Evolutionary conservation across 1,139 yeast species (phyloP).

Genomic region (Taphrina confusa): DNA sequence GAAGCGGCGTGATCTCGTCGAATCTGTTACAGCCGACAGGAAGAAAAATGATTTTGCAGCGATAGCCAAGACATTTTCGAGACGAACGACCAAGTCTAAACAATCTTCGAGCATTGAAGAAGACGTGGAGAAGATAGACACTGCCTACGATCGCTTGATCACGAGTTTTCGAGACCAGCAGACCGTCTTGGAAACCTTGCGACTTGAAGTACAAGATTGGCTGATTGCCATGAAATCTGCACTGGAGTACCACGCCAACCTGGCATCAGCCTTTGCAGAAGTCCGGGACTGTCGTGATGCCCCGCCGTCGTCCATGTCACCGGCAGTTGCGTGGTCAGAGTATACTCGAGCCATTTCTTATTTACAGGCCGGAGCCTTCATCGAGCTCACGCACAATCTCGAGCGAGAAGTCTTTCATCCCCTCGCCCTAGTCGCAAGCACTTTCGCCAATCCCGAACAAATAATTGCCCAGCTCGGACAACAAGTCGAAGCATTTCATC

Average conservation of each 20-base stretch:
- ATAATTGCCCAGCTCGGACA: conserved; percentile 6
- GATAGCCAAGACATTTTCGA: conserved; percentile 32
- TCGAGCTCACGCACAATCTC: conserved; percentile 27
- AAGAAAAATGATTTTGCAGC: conserved; percentile 28
- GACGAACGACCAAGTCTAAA: conserved; percentile 23
- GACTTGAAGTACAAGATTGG: conserved; percentile 28
- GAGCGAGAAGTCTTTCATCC: conserved; percentile 29
- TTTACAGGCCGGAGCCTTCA: conserved; percentile 19
- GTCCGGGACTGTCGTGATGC: conserved; percentile 4
- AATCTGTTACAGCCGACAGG: conserved; percentile 15
- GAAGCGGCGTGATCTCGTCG: conserved; percentile 32
- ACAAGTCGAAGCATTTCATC: background rate
- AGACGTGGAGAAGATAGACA: background rate
- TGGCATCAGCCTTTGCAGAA: conserved; percentile 5
- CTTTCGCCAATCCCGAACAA: conserved; percentile 2
- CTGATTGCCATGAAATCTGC: conserved; percentile 22
- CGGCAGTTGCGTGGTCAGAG: conserved; percentile 10
- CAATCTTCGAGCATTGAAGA: conserved; percentile 21
- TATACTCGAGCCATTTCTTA: conserved; percentile 16
- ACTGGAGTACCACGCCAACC: conserved; percentile 17
- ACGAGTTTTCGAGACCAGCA: conserved; percentile 13
- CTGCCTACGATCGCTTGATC: conserved; percentile 15
- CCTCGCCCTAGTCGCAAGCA: background rate
- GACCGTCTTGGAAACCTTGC: conserved; percentile 6
- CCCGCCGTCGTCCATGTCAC: background rate